Conservation (phyloP, 140 eudicot species). For the Oenanthe javanica region DNA sequence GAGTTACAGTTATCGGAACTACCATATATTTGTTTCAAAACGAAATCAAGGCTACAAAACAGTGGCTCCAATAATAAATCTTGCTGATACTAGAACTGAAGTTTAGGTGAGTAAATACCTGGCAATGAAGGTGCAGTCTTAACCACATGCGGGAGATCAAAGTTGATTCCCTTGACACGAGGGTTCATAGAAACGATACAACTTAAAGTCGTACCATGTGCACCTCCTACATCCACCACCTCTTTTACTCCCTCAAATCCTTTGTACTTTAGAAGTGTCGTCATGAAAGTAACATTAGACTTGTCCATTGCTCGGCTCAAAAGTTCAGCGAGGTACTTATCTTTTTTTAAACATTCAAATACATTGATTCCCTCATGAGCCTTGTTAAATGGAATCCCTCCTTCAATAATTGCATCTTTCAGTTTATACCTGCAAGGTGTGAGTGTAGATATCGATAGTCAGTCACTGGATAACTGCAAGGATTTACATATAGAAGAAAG, state of each 20-base stretch:
- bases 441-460: no score
- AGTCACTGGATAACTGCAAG: no score
- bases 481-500: no score
- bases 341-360: neutral
- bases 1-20: no score
- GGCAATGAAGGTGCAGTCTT: neutral
- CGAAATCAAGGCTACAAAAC: no score
- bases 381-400: neutral
- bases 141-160: neutral
- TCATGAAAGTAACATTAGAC: neutral
- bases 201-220: neutral
- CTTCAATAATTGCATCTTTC: neutral
- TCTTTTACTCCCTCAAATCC: neutral
- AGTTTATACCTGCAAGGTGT: neutral
- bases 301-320: neutral
- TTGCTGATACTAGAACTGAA: no score
- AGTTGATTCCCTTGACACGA: neutral
- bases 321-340: neutral
- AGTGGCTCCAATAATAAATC: no score
- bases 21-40: no score
- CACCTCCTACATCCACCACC: neutral
- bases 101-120: neutral
- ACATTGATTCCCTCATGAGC: neutral
- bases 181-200: neutral
- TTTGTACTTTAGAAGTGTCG: neutral